phyloP scores from a whole-genome alignment of 768 basidiomycete species.

The Paxillus rubicundulus region DNA sequence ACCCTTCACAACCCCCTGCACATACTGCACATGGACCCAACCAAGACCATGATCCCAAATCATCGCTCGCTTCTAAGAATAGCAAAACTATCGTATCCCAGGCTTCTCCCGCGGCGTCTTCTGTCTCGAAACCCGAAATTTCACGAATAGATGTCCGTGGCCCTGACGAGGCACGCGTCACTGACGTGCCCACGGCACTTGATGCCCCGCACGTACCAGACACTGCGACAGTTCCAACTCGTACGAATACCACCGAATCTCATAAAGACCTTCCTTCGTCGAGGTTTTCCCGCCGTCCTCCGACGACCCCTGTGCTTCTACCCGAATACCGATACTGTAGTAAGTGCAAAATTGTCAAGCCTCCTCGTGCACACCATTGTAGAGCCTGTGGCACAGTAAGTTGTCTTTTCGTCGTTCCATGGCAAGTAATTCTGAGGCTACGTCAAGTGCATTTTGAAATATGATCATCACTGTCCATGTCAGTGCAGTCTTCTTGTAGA shows the following conservation, averaged over 20 bases:
- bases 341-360: constrained; percentile 65
- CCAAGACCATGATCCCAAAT: constrained; percentile 11
- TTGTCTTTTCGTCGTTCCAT: constrained; percentile 6
- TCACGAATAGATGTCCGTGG: constrained; percentile 16
- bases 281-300: constrained; percentile 31
- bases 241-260: constrained; percentile 8
- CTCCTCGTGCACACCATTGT: constrained; percentile 77
- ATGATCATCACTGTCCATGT: constrained; percentile 92
- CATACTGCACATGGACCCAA: constrained; percentile 16
- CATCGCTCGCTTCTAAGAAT: constrained; percentile 25
- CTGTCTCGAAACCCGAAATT: constrained; percentile 10
- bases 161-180: constrained; percentile 20
- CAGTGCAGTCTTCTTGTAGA: constrained; percentile 25
- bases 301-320: constrained; percentile 46
- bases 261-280: constrained; percentile 11
- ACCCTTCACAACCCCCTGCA: constrained; percentile 10
- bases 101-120: constrained; percentile 10
- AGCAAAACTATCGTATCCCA: constrained; percentile 12
- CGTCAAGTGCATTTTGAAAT: constrained; percentile 71
- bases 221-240: constrained; percentile 6
- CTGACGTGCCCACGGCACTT: constrained; percentile 3
- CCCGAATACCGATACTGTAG: constrained; percentile 69
- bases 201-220: constrained; percentile 10
- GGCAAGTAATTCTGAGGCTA: neutral
- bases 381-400: constrained; percentile 77